These are phyloP conservation scores for Botrytis pseudocinerea DNA, from an alignment of 2,329 filamentous ascomycete genomes.

Conservation along the genomic window DNA sequence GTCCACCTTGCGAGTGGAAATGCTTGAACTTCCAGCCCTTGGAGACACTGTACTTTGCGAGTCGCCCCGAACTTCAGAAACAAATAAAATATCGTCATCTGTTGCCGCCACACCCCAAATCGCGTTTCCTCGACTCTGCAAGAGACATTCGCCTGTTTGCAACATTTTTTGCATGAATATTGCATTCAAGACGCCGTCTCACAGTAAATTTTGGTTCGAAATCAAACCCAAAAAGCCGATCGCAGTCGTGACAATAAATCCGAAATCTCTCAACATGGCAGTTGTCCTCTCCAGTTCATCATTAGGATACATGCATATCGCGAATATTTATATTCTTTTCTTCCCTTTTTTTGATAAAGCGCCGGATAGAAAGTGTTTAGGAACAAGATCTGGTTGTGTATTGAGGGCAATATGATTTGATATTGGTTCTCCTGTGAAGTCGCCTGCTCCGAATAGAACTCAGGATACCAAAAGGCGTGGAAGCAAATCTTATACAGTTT, in stretches of 20 bases:
- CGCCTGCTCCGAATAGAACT: not conserved
- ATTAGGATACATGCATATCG: not conserved
- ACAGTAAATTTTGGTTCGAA: not conserved
- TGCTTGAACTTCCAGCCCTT: too few species aligned
- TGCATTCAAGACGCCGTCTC: not conserved
- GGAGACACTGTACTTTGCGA: not conserved
- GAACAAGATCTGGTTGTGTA: not conserved
- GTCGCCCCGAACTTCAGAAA: not conserved
- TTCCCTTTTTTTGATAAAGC: not conserved
- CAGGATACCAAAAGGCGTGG: not conserved
- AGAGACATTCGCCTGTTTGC: not conserved
- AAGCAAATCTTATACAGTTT: not conserved
- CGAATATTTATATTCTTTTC: not conserved
- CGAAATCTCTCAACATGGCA: not conserved
- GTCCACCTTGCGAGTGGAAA: too few species aligned
- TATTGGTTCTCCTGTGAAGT: not conserved
- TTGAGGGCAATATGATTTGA: not conserved
- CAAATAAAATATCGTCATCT: not conserved
- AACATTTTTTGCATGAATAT: not conserved
- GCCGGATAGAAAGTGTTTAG: not conserved
- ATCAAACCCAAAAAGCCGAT: not conserved
- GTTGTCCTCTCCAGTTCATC: not conserved
- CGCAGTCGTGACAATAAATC: not conserved
- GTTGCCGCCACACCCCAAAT: not conserved
- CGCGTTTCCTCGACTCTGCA: not conserved